Evolutionary conservation across 371 early-diverging fungal genomes (phyloP).

Genomic region (Saksenaea oblongispora): DNA sequence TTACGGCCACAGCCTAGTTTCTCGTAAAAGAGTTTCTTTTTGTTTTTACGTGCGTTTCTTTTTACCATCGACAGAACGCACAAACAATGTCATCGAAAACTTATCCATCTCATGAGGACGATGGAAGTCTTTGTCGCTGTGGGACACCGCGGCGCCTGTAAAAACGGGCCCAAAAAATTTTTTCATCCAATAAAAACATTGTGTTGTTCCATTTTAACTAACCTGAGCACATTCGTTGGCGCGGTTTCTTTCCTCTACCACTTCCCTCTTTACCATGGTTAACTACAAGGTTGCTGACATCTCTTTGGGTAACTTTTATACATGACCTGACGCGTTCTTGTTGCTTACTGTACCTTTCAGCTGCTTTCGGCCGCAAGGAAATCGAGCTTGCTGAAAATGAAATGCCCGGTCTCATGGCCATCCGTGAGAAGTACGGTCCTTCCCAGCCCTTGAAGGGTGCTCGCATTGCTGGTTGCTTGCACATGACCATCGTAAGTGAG

Average conservation of each 20-base stretch:
- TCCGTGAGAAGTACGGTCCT: slow-evolving; percentile 89
- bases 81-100: neutral
- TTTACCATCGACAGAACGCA: neutral
- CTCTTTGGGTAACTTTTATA: slow-evolving; percentile 70
- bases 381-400: slow-evolving; percentile 81
- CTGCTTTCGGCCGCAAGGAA: slow-evolving; percentile 45
- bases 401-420: slow-evolving; percentile 97
- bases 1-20: neutral
- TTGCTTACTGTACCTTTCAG: slow-evolving; percentile 8
- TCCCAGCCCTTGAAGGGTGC: slow-evolving; percentile 92
- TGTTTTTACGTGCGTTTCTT: too few relatives aligned
- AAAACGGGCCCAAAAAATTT: slow-evolving; percentile 2
- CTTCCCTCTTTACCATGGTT: slow-evolving; percentile 7
- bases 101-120: neutral
- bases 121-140: neutral
- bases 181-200: slow-evolving; percentile 1
- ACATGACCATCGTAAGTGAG: slow-evolving; percentile 84
- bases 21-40: neutral
- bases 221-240: neutral
- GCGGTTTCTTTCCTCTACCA: neutral
- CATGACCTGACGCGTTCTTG: neutral
- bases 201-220: neutral
- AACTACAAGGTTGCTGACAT: slow-evolving; percentile 76
- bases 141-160: neutral
- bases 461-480: slow-evolving; percentile 96